Base-by-base conservation (phyloP, 2,329 filamentous ascomycete genomes). In the Trichoderma koningii region DNA sequence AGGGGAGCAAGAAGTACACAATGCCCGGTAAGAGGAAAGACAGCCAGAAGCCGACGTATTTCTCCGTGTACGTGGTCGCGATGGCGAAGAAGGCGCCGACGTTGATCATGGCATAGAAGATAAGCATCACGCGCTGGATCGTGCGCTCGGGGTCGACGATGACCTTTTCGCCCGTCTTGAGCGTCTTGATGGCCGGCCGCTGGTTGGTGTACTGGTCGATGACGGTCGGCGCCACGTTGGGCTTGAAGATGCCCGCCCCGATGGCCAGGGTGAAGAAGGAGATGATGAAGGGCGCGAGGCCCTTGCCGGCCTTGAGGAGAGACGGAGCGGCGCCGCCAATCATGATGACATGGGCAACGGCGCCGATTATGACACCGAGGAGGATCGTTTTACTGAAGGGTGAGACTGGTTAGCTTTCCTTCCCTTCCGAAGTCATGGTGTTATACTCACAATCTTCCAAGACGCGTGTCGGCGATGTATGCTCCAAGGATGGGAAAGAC, bases 241-340 rank as follows among this genome's bases (percentile, higher is more conserved):
- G 56, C 57, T 67, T 67, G 57, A 67, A 66, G 63, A 62, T 63
- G 7, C 66, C 66, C 2, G 66, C 57, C 17, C 66, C 66, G 2
- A 67, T 53, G 19, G 56, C 63, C 23, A 67, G n/a, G 4, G 51
- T 45, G 44, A 67, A 62, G 21, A 67, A 62, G 3, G 66, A 65
- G 38, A 65, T 30, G 12, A 67, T 34, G 38, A 67, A 66, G 3
- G 65, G 65, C 10, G 65, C 61, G 30, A 66, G 41, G 14, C 65
- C 65, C 15, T 66, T 52, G 53, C 65, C 65, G 14, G 65, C 65
- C 14, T 53, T 52, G 21, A 66, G 65, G 15, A 66, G 47, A 30
- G 65, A 51, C 23, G 65, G 65, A 48, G 61, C 61, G 48, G 65
- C 65, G 38, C 65, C 60, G 5, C 65, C 60, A 41, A 66, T 60